These are phyloP conservation scores for Luffa acutangula DNA, from an alignment of 306 rosid species.

Conservation along the genomic window DNA sequence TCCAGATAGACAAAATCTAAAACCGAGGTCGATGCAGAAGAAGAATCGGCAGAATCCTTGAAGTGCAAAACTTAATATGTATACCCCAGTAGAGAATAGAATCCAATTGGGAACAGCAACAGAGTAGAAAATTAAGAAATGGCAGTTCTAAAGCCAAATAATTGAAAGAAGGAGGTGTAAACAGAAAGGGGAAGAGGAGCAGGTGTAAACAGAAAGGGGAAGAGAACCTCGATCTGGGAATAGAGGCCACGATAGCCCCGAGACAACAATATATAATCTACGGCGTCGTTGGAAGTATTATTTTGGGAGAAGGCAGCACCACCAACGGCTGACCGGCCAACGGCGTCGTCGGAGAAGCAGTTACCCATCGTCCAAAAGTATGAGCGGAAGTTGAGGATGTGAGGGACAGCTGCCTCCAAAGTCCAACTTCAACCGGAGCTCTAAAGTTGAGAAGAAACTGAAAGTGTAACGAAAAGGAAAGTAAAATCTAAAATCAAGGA, in stretches of 20 bases:
- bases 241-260: slow-evolving; percentile 74
- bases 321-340: slow-evolving; percentile 59
- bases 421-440: background rate
- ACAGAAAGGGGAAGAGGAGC: background rate
- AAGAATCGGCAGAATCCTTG: background rate
- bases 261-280: slow-evolving; percentile 52
- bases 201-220: background rate
- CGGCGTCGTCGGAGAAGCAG: slow-evolving; percentile 77
- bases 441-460: background rate
- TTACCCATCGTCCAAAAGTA: slow-evolving; percentile 47
- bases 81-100: background rate
- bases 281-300: slow-evolving; percentile 54
- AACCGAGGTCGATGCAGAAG: background rate
- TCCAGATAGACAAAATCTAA: background rate
- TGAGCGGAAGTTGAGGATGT: background rate
- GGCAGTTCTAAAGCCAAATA: background rate
- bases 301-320: slow-evolving; percentile 26
- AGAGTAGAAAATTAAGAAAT: background rate
- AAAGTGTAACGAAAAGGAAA: background rate
- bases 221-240: slow-evolving; percentile 94
- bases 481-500: background rate
- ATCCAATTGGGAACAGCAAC: background rate
- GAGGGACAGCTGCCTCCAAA: background rate
- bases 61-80: background rate
- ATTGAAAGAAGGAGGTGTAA: background rate